Percentiles rank a stretch among this genome's conserved stretches.
These are phyloP conservation scores for Saccharomyces hybrid DNA, from an alignment of 1,139 yeast genomes.

Conservation along the genomic window DNA sequence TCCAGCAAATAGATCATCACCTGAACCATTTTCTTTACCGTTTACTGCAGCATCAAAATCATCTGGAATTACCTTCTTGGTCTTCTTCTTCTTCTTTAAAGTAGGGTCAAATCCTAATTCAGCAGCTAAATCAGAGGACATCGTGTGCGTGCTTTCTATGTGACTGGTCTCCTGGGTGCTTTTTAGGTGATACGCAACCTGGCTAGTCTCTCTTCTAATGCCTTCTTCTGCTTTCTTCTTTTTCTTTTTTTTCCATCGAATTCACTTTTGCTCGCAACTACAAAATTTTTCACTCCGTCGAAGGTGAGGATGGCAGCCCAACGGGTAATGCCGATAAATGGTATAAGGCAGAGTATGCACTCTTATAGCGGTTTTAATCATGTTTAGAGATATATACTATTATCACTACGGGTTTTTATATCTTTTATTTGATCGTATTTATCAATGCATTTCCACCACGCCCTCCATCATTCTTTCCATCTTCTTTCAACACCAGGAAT, in stretches of 20 bases:
- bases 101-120: slow-evolving; percentile 74
- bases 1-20: slow-evolving; percentile 40
- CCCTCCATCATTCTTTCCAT: background rate
- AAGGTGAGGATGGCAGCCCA: slow-evolving; percentile 60
- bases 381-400: background rate
- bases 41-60: slow-evolving; percentile 27
- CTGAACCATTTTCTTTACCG: slow-evolving; percentile 22
- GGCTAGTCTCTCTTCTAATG: slow-evolving; percentile 6
- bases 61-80: slow-evolving; percentile 33
- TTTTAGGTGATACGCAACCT: background rate
- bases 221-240: slow-evolving; percentile 5
- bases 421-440: background rate
- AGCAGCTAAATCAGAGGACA: slow-evolving; percentile 32
- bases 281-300: slow-evolving; percentile 69
- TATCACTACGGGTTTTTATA: background rate
- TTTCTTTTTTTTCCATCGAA: slow-evolving; percentile 22
- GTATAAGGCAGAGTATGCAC: background rate
- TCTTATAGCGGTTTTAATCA: background rate
- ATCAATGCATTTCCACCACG: background rate
- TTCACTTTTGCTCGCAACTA: slow-evolving; percentile 9
- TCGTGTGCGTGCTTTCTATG: slow-evolving; percentile 3
- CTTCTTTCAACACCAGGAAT: background rate
- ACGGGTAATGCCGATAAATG: slow-evolving; percentile 28
- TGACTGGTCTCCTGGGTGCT: background rate
- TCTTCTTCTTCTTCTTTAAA: slow-evolving; percentile 83